phyloP scores from a whole-genome alignment of 179 eudicot genomes.

The Nepenthes alata region DNA sequence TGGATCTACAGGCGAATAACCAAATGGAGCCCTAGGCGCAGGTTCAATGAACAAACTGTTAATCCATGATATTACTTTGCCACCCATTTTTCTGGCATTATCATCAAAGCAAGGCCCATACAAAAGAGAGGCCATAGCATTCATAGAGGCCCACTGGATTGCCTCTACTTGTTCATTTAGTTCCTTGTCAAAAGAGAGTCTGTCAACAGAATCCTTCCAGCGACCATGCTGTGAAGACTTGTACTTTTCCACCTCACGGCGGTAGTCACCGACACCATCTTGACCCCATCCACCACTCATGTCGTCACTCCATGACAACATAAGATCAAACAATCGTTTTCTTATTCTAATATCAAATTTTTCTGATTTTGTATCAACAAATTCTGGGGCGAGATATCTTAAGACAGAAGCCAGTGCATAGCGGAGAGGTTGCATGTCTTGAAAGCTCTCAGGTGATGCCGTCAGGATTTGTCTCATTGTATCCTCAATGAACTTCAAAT shows the following conservation, averaged over 20 bases:
- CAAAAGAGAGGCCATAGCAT: slow-evolving; percentile 89
- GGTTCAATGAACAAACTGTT: slow-evolving; percentile 94
- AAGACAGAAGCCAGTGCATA: slow-evolving; percentile 88
- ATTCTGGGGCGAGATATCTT: slow-evolving; percentile 91
- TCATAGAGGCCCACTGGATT: slow-evolving; percentile 96
- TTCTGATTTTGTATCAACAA: slow-evolving; percentile 92
- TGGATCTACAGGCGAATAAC: slow-evolving; percentile 98
- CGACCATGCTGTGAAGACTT: slow-evolving; percentile 84
- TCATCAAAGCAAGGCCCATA: slow-evolving; percentile 99
- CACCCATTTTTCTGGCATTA: slow-evolving; percentile 97
- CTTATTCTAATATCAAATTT: slow-evolving; percentile 82
- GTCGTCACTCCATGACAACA: slow-evolving; percentile 92
- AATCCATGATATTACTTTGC: slow-evolving; percentile 90
- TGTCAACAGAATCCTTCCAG: slow-evolving; percentile 92
- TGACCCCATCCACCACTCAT: slow-evolving; percentile 69
- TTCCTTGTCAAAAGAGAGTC: slow-evolving; percentile 88
- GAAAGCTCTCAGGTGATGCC: slow-evolving; percentile 66
- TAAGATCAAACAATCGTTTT: slow-evolving; percentile 87
- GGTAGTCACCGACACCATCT: slow-evolving; percentile 80
- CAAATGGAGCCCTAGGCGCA: slow-evolving; percentile 91
- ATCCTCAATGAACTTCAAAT: slow-evolving; percentile 85
- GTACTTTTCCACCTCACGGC: slow-evolving; percentile 95
- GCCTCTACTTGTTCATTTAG: slow-evolving; percentile 92
- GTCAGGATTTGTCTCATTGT: slow-evolving; percentile 61
- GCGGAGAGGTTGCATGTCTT: slow-evolving; percentile 89